These are phyloP conservation scores for Delitschia confertaspora DNA, from an alignment of 495 filamentous ascomycete genomes.

Conservation along the genomic window DNA sequence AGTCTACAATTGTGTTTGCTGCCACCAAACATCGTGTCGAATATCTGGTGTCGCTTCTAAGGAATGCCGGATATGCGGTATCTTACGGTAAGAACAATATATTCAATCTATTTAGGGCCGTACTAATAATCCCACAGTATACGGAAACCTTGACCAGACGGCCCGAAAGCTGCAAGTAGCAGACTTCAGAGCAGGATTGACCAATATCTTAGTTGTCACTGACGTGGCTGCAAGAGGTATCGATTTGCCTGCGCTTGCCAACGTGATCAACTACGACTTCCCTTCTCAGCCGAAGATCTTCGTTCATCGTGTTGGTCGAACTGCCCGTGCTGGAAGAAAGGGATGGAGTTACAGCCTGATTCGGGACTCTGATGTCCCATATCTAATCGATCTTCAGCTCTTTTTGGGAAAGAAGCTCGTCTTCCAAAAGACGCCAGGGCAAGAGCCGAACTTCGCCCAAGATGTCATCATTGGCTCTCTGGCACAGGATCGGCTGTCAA, in stretches of 20 bases:
- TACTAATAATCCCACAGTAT: slow-evolving; percentile 40
- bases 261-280: slow-evolving; percentile 99
- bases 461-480: slow-evolving; percentile 74
- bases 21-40: slow-evolving; percentile 99
- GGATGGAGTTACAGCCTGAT: slow-evolving; percentile 95
- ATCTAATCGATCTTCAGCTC: slow-evolving; percentile 88
- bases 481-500: slow-evolving; percentile 58
- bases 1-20: slow-evolving; percentile 89
- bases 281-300: slow-evolving; percentile 94
- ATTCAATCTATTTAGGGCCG: neutral
- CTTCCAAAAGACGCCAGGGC: slow-evolving; percentile 48
- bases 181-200: slow-evolving; percentile 71
- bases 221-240: slow-evolving; percentile 96
- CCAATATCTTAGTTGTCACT: slow-evolving; percentile 91
- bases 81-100: slow-evolving; percentile 48
- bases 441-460: slow-evolving; percentile 58
- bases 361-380: slow-evolving; percentile 73
- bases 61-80: slow-evolving; percentile 68
- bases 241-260: slow-evolving; percentile 90
- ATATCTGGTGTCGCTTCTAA: slow-evolving; percentile 68
- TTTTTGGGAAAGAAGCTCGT: slow-evolving; percentile 78
- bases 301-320: slow-evolving; percentile 91
- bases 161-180: slow-evolving; percentile 85
- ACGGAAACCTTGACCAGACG: slow-evolving; percentile 87
- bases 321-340: slow-evolving; percentile 79